Conservation (phyloP, 305 asterid genomes). For the Fraxinus latifolia region DNA sequence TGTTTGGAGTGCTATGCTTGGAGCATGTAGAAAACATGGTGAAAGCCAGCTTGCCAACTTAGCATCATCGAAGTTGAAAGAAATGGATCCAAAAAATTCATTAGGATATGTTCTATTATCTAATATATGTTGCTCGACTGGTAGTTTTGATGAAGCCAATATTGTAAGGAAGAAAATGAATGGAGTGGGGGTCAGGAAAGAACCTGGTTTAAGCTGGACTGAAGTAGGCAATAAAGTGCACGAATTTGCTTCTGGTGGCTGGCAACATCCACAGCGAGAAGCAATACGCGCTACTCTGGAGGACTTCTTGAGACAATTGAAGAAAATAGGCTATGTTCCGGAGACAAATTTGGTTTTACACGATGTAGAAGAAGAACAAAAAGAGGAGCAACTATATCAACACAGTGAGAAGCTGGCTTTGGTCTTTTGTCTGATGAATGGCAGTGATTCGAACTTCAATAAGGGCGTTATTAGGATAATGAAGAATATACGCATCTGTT, state of each 20-base stretch:
- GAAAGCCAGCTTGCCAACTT: conserved; percentile 50
- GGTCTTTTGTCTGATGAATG: conserved; percentile 54
- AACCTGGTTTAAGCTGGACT: conserved; percentile 83
- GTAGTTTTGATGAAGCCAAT: conserved; percentile 52
- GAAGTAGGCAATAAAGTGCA: conserved; percentile 52
- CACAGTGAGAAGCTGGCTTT: conserved; percentile 79
- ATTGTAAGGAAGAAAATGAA: conserved; percentile 52
- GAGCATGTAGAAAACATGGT: conserved; percentile 78
- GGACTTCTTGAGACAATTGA: conserved; percentile 43
- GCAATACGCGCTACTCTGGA: conserved; percentile 44
- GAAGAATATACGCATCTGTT: conserved; percentile 68
- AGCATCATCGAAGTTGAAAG: conserved; percentile 60
- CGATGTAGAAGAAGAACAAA: conserved; percentile 82
- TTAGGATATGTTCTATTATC: conserved; percentile 69
- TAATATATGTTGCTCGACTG: conserved; percentile 52
- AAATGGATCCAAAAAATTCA: conserved; percentile 68
- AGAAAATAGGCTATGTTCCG: conserved; percentile 58
- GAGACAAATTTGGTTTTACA: conserved; percentile 48
- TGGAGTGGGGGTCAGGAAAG: conserved; percentile 52
- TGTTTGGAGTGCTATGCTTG: conserved; percentile 80
- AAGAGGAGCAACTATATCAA: conserved; percentile 71
- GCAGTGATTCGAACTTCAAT: conserved; percentile 13
- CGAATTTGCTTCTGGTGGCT: conserved; percentile 74
- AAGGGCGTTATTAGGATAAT: conserved; percentile 43
- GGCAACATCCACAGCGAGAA: conserved; percentile 47